phyloP scores from a whole-genome alignment of 345 rosid species.

The Eucalyptus grandis region DNA sequence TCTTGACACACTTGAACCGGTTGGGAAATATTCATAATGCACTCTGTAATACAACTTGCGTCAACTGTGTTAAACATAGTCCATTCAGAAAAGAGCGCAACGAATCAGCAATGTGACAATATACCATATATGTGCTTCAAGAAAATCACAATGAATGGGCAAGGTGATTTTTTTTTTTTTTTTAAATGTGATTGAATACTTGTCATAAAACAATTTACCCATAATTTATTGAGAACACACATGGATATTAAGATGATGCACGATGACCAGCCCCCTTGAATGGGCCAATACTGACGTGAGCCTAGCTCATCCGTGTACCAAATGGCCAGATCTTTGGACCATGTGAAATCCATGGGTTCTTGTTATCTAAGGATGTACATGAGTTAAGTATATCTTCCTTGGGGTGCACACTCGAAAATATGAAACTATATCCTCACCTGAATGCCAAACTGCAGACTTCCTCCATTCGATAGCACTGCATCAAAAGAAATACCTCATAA shows the following conservation, averaged over 20 bases:
- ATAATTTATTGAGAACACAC: background rate
- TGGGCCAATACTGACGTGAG: background rate
- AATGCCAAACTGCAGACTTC: background rate
- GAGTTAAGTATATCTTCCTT: background rate
- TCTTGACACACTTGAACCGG: background rate
- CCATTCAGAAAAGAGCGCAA: background rate
- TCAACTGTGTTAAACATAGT: background rate
- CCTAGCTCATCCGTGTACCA: background rate
- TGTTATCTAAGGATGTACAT: background rate
- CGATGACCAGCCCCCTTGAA: background rate
- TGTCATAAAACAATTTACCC: background rate
- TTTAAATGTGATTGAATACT: background rate
- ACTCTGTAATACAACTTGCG: background rate
- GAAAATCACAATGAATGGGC: background rate
- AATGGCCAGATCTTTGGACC: background rate
- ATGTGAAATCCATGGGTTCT: background rate
- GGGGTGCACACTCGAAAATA: background rate
- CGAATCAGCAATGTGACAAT: background rate
- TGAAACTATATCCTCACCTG: background rate
- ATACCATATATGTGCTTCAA: background rate
- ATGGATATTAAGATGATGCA: background rate
- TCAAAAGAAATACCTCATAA: background rate
- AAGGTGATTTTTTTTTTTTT: background rate
- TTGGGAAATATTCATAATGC: background rate
- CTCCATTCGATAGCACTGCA: background rate